Conservation (phyloP, 1,284 basidiomycete species). For the Microbotryum scabiosae region DNA sequence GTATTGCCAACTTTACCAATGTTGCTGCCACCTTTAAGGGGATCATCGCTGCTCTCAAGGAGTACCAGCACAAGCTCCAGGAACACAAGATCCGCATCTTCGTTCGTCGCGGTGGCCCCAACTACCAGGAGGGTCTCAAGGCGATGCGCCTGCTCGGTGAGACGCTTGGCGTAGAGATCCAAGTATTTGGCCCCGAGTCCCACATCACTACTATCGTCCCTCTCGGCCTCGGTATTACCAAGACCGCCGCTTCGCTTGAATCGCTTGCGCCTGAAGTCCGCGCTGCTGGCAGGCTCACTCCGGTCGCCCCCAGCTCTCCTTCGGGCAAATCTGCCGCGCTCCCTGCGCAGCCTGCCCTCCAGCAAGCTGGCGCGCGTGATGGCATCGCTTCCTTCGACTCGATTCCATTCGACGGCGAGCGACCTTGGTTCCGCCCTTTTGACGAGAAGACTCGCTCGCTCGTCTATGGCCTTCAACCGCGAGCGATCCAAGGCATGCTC, state of each 20-base stretch:
- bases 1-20: slow-evolving; percentile 99
- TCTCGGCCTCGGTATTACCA: slow-evolving; percentile 70
- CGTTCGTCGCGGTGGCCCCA: slow-evolving; percentile 95
- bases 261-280: slow-evolving; percentile 12
- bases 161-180: slow-evolving; percentile 92
- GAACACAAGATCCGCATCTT: slow-evolving; percentile 83
- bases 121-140: slow-evolving; percentile 99
- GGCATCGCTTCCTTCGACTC: slow-evolving; percentile 54
- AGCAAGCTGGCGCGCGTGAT: slow-evolving; percentile 40
- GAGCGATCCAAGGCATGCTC: slow-evolving; percentile 99
- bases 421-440: slow-evolving; percentile 80
- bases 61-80: slow-evolving; percentile 78
- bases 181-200: slow-evolving; percentile 86
- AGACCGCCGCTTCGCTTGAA: slow-evolving; percentile 37
- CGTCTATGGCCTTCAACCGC: slow-evolving; percentile 96
- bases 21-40: slow-evolving; percentile 98
- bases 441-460: slow-evolving; percentile 87
- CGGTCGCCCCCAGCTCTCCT: slow-evolving; percentile 22
- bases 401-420: slow-evolving; percentile 44
- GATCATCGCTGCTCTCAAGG: slow-evolving; percentile 93
- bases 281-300: slow-evolving; percentile 19
- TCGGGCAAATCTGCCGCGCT: slow-evolving; percentile 7
- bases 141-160: slow-evolving; percentile 97
- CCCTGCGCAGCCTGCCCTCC: slow-evolving; percentile 36
- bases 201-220: slow-evolving; percentile 99